Percentiles rank a stretch among this genome's conserved stretches.
Evolutionary conservation across 371 early-diverging fungal genomes (phyloP).

Genomic region (Rhizopus delemar): DNA sequence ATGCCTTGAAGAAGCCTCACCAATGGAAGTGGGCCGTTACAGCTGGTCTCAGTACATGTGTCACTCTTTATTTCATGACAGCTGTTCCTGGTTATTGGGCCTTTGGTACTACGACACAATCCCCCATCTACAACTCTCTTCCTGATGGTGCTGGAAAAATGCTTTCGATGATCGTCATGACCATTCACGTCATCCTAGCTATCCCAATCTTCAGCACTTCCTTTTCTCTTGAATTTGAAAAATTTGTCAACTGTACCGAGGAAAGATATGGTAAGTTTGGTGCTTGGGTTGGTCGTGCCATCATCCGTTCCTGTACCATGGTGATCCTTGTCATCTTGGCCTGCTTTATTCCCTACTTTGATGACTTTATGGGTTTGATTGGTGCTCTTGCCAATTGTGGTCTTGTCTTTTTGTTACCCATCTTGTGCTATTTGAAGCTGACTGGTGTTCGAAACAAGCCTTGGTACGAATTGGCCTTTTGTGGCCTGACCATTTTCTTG

Average conservation of each 20-base stretch:
- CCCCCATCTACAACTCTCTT: slow-evolving; percentile 78
- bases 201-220: slow-evolving; percentile 83
- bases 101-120: slow-evolving; percentile 69
- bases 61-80: slow-evolving; percentile 76
- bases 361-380: slow-evolving; percentile 75
- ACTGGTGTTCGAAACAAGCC: slow-evolving; percentile 57
- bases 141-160: slow-evolving; percentile 64
- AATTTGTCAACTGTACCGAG: slow-evolving; percentile 41
- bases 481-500: slow-evolving; percentile 55
- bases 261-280: slow-evolving; percentile 37
- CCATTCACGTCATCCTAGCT: slow-evolving; percentile 83
- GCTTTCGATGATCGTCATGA: slow-evolving; percentile 76
- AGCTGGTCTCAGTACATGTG: slow-evolving; percentile 70
- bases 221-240: slow-evolving; percentile 76
- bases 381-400: slow-evolving; percentile 70
- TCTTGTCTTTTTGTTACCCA: slow-evolving; percentile 72
- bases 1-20: slow-evolving; percentile 79
- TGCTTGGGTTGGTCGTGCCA: slow-evolving; percentile 54
- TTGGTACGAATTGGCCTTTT: slow-evolving; percentile 52
- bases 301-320: slow-evolving; percentile 54
- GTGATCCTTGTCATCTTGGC: slow-evolving; percentile 54
- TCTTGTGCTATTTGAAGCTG: slow-evolving; percentile 63
- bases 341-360: slow-evolving; percentile 67
- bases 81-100: slow-evolving; percentile 80
- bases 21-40: slow-evolving; percentile 75